A percentile compares a stretch with the other conserved stretches of the same genome.
phyloP scores from a whole-genome alignment of 2,329 filamentous ascomycete species.

The Monosporascus sp. region DNA sequence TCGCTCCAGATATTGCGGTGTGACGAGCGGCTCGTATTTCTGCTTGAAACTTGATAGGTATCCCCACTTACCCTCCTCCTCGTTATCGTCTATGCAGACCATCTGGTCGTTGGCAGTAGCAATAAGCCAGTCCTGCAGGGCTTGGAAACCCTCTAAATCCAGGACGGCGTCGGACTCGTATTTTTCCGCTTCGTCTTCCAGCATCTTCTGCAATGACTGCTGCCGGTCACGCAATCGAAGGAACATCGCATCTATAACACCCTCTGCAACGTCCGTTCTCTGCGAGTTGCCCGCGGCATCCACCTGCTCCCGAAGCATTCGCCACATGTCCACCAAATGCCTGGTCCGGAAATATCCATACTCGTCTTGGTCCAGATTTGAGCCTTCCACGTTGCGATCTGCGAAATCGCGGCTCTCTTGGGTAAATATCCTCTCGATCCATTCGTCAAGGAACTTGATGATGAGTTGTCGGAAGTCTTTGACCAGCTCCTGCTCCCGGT shows the following conservation, averaged over 20 bases:
- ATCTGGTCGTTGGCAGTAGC: conserved; percentile 98
- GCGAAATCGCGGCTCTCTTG: conserved; percentile 79
- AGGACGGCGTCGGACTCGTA: conserved; percentile 56
- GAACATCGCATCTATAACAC: conserved; percentile 95
- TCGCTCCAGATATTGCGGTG: conserved; percentile 71
- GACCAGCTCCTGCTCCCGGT: conserved; percentile 82
- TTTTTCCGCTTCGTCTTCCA: conserved; percentile 76
- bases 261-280: conserved; percentile 85
- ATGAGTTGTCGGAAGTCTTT: conserved; percentile 93
- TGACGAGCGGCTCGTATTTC: conserved; percentile 76
- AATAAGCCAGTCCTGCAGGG: conserved; percentile 91
- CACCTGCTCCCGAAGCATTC: conserved; percentile 92
- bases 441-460: conserved; percentile 91
- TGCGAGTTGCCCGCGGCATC: conserved; percentile 79
- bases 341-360: conserved; percentile 90
- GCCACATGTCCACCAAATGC: conserved; percentile 91
- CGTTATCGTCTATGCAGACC: conserved; percentile 91
- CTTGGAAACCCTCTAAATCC: conserved; percentile 65
- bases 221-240: conserved; percentile 77
- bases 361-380: conserved; percentile 77
- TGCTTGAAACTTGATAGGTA: conserved; percentile 84
- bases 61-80: conserved; percentile 66
- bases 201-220: conserved; percentile 77
- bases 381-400: conserved; percentile 66
- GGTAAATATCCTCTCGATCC: conserved; percentile 88